Conservation (phyloP, 257 asterid genomes). For the Scutellaria minor region DNA sequence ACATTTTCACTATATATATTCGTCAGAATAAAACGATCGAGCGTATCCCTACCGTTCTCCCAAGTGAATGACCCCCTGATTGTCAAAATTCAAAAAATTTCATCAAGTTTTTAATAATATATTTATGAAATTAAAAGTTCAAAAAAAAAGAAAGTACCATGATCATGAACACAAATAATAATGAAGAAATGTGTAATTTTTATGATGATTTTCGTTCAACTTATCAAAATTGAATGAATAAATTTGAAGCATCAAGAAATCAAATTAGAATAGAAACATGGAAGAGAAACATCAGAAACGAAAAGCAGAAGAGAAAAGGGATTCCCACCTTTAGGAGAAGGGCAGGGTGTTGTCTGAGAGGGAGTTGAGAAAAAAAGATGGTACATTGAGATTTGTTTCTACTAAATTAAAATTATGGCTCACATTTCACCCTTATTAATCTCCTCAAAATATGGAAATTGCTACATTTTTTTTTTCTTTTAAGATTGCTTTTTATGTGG, state of each 20-base stretch:
- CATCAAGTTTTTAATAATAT: constrained; percentile 10
- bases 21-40: constrained; percentile 27
- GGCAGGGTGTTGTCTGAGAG: constrained; percentile 54
- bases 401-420: constrained; percentile 40
- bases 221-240: neutral
- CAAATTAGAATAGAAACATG: neutral
- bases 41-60: constrained; percentile 68
- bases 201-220: neutral
- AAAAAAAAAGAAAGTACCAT: neutral
- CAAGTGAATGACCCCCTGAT: constrained; percentile 43
- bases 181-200: neutral
- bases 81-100: constrained; percentile 25
- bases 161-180: constrained; percentile 7
- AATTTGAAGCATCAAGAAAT: neutral
- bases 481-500: constrained; percentile 8
- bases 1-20: constrained; percentile 27
- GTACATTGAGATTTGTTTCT: constrained; percentile 45
- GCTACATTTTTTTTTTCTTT: constrained; percentile 30
- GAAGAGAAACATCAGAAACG: neutral
- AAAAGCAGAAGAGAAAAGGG: neutral
- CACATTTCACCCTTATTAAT: constrained; percentile 44
- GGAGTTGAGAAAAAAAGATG: constrained; percentile 39
- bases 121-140: neutral
- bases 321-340: constrained; percentile 64
- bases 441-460: constrained; percentile 45